Conservation (phyloP, 208 protist species). For the Trypanosoma mega region DNA sequence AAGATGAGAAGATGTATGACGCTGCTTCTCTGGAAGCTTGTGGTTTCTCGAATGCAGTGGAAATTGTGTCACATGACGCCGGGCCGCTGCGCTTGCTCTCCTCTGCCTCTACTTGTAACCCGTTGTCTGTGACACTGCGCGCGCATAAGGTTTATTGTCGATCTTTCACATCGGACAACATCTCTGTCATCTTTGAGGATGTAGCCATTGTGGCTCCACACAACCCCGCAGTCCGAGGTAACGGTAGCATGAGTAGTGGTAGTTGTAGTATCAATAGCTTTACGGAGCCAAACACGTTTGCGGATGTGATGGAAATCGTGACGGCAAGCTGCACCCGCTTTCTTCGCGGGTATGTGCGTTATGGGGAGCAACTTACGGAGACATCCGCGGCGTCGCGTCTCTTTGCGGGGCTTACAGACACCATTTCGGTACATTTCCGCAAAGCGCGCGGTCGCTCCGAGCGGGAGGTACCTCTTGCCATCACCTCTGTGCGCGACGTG, state of each 20-base stretch:
- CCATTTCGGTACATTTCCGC: constrained; percentile 55
- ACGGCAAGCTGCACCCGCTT: constrained; percentile 53
- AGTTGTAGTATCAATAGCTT: not conserved
- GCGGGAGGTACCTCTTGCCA: constrained; percentile 21
- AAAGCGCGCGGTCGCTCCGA: constrained; percentile 39
- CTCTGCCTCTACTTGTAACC: constrained; percentile 18
- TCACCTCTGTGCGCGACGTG: constrained; percentile 50
- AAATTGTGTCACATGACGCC: constrained; percentile 42
- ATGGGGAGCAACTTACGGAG: not conserved
- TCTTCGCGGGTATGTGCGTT: constrained; percentile 22
- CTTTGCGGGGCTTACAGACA: constrained; percentile 56
- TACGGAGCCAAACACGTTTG: constrained; percentile 27
- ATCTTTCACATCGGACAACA: constrained; percentile 5
- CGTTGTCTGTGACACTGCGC: constrained; percentile 39
- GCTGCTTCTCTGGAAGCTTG: too few species aligned
- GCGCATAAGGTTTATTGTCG: constrained; percentile 65
- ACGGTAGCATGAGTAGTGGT: too few species aligned
- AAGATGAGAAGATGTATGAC: too few species aligned
- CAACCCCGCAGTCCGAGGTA: too few species aligned
- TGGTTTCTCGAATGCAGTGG: constrained; percentile 18
- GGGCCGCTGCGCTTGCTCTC: constrained; percentile 11
- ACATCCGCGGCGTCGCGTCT: constrained; percentile 18
- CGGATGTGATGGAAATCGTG: constrained; percentile 46
- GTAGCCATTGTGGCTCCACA: constrained; percentile 24
- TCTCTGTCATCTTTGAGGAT: constrained; percentile 53